Evolutionary conservation across 2,329 filamentous ascomycete genomes (phyloP), one percentile per base, ranked within the genome.

Genomic region (Lasiodiplodia sp.): DNA sequence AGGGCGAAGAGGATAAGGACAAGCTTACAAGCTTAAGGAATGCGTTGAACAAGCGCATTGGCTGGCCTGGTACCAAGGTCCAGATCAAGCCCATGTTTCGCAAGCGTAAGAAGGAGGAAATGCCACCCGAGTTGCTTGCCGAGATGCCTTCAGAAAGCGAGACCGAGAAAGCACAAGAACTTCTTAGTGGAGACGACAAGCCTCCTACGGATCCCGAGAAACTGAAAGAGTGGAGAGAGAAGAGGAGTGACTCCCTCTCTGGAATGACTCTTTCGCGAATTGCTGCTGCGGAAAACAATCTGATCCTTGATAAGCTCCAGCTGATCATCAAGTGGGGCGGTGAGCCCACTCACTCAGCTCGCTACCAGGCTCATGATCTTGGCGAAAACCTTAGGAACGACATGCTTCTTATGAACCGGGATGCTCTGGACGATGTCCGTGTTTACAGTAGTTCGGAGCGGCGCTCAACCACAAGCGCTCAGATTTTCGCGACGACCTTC

Each of bases 71-170:
- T 0, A 99, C 96, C 1, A 99, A 99, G 79, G 94, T 99, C 2
- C 96, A 99, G 80, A 98, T 99, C 78, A 99, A 99, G 80, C 96
- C 96, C 11, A 97, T 99, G 94, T 99, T 99, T 80, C 90, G 94
- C 64, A 97, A 95, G 82, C 90, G 93, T 75, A 93, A 89, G 75
- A 87, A 89, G 2, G 88, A 92, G 63, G 88, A 90, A 71, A 78
- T 82, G 18, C 73, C 77, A 28, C 76, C 77, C 0, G 68, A 68
- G 31, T 28, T 67, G 3, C 49, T 68, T 7, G 64, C 57, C 11
- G 77, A 77, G 21, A 73, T 78, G 56, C 55, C 49, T 31, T 57
- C 62, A 18, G 57, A 67, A n/a, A 71, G 71, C 6, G 58, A 73
- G 16, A 73, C 73, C 23, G 78, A 80, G 64, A 69, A 55, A 5